Base-by-base conservation (phyloP, 202 grass and related monocot genomes). In the Brachypodium distachyon region DNA sequence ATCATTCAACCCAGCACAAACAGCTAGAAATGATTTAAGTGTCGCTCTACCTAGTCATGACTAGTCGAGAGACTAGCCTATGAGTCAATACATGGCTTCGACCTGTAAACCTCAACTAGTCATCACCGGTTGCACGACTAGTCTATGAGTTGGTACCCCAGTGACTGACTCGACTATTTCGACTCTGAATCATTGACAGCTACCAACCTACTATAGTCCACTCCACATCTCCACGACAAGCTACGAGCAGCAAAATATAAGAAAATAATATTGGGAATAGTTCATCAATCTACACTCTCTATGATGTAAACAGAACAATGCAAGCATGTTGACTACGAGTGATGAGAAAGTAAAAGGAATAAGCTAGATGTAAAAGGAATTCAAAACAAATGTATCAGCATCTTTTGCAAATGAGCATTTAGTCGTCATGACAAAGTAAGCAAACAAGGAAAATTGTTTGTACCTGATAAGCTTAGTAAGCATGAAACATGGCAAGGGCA, bases 1-100 rank as follows among this genome's bases (percentile, higher is more conserved):
- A 61, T 53, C 39, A 4, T 70, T 44, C 36, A 83, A 61, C 62
- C 39, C 72, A 86, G 21, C 28, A 53, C 29, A 68, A 18, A 74
- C 25, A 51, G 18, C 16, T 67, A 79, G 26, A n/a, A n/a, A n/a
- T n/a, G n/a, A n/a, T n/a, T n/a, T n/a, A n/a, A n/a, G n/a, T n/a
- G n/a, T n/a, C n/a, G n/a, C n/a, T n/a, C n/a, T n/a, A n/a, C n/a
- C n/a, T n/a, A n/a, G n/a, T n/a, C n/a, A n/a, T n/a, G n/a, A n/a
- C n/a, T n/a, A n/a, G n/a, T n/a, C n/a, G n/a, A n/a, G n/a, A n/a
- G n/a, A n/a, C n/a, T n/a, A n/a, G n/a, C n/a, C n/a, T n/a, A n/a
- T n/a, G n/a, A n/a, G n/a, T n/a, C n/a, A n/a, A n/a, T n/a, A n/a
- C n/a, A n/a, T n/a, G n/a, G n/a, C n/a, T n/a, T n/a, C n/a, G n/a